Percentiles rank a stretch among this genome's conserved stretches.
Evolutionary conservation across 2,329 filamentous ascomycete genomes (phyloP).

Genomic region (Colletotrichum theobromicola): DNA sequence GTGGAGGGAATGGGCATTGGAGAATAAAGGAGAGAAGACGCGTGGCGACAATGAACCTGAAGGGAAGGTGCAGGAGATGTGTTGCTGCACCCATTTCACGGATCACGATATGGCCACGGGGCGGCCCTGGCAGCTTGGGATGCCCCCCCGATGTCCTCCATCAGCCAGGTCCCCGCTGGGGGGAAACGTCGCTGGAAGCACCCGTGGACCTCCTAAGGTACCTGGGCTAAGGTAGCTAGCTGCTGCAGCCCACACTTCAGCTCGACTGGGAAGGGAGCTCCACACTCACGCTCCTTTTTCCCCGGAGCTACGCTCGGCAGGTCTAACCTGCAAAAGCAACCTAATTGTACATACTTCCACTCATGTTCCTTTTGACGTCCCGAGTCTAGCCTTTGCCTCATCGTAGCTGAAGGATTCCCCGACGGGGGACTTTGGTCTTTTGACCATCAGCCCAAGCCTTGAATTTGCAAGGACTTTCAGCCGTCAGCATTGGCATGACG

Average conservation of each 20-base stretch:
- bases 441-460: neutral
- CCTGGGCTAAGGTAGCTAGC: neutral
- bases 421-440: neutral
- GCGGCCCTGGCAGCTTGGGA: neutral
- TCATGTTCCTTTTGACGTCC: neutral
- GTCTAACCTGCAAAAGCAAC: neutral
- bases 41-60: constrained; percentile 5
- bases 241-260: neutral
- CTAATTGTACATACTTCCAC: neutral
- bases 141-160: neutral
- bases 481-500: neutral
- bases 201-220: neutral
- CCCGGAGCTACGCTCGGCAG: neutral
- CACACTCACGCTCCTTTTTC: neutral
- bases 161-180: neutral
- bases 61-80: neutral
- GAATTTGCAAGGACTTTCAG: neutral
- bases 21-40: constrained; percentile 14
- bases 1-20: neutral
- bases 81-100: constrained; percentile 4
- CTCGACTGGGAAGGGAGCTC: constrained; percentile 1
- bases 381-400: neutral
- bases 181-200: constrained; percentile 1
- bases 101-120: constrained; percentile 11
- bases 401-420: neutral